Percentiles rank a stretch among this genome's conserved stretches.
Conservation (phyloP, 2,329 filamentous ascomycete species). For the Magnaporthales sp. region DNA sequence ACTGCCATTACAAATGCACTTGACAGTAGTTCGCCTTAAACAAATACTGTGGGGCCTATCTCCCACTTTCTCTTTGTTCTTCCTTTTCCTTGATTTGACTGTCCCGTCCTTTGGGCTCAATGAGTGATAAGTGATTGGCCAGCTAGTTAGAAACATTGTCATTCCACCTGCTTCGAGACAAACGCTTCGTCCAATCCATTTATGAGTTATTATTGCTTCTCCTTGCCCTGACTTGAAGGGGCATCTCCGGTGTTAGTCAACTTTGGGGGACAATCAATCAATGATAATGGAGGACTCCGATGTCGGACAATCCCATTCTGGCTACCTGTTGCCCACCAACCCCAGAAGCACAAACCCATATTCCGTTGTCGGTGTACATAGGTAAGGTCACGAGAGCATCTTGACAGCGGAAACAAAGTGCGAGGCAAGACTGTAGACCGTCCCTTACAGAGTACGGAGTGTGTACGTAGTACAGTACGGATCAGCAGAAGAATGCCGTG, state of each 20-base stretch:
- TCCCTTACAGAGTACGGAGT: neutral
- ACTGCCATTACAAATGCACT: neutral
- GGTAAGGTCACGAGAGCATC: neutral
- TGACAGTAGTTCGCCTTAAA: neutral
- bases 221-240: neutral
- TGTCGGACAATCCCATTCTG: neutral
- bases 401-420: neutral
- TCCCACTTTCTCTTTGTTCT: neutral
- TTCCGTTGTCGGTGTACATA: neutral
- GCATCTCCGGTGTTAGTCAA: neutral
- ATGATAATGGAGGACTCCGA: neutral
- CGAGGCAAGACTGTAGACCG: neutral
- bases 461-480: neutral
- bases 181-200: neutral
- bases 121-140: neutral
- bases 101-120: neutral
- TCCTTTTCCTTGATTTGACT: neutral
- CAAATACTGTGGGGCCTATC: neutral
- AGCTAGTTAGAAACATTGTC: neutral
- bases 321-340: neutral
- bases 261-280: neutral
- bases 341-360: neutral
- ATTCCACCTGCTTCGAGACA: neutral
- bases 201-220: neutral
- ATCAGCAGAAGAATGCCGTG: neutral